phyloP scores from a whole-genome alignment of 2,329 filamentous ascomycete species.

The Ophioceras dolichostomum region DNA sequence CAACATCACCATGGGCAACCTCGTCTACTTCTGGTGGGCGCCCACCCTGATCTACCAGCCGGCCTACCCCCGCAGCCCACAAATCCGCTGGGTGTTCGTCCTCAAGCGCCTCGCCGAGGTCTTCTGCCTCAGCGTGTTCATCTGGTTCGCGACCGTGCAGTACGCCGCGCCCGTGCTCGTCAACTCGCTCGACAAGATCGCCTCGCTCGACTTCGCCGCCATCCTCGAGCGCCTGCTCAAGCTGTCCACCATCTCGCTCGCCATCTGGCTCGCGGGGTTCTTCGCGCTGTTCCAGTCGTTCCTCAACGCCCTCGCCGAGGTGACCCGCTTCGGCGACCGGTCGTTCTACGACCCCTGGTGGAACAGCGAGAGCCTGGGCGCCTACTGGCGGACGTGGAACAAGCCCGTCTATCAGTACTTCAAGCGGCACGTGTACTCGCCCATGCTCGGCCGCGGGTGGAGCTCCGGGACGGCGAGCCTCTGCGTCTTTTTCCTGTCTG shows the following conservation, averaged over 20 bases:
- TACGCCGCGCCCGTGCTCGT: constrained; percentile 83
- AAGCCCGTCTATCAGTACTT: constrained; percentile 96
- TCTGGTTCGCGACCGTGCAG: constrained; percentile 91
- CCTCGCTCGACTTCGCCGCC: constrained; percentile 63
- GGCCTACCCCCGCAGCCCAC: constrained; percentile 75
- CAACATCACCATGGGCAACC: constrained; percentile 80
- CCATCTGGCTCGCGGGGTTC: constrained; percentile 97
- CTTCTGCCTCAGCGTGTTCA: constrained; percentile 68
- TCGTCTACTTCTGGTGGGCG: constrained; percentile 96
- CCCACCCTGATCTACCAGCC: constrained; percentile 95
- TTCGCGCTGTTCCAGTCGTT: constrained; percentile 92
- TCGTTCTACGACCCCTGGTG: constrained; percentile 98
- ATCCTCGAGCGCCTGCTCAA: constrained; percentile 89
- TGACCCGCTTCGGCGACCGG: constrained; percentile 81
- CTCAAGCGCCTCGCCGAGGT: constrained; percentile 71
- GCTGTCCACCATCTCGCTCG: constrained; percentile 83
- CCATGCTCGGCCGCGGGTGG: constrained; percentile 75
- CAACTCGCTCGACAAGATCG: constrained; percentile 84
- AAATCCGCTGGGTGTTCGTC: constrained; percentile 81
- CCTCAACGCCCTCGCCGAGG: constrained; percentile 81
- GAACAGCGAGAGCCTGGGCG: constrained; percentile 78
- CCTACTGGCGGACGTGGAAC: constrained; percentile 96
- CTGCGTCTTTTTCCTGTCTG: constrained; percentile 79
- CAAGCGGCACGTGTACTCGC: constrained; percentile 85
- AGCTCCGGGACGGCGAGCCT: constrained; percentile 58